Conservation (phyloP, 768 basidiomycete species). For the Lyophyllum shimeji region DNA sequence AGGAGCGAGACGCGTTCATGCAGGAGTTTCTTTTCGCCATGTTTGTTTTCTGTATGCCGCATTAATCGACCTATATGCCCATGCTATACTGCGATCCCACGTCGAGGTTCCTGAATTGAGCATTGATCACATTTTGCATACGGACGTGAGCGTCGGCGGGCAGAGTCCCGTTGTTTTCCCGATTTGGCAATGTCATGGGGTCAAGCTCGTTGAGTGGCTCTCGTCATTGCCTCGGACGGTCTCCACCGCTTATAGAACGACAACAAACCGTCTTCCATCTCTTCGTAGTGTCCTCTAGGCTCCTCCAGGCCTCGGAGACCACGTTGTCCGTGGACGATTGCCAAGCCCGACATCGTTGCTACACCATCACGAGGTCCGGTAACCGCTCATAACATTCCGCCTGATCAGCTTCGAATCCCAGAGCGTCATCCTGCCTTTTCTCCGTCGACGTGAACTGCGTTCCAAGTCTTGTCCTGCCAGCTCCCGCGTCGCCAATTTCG, state of each 20-base stretch:
- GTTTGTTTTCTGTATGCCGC: conserved; percentile 23
- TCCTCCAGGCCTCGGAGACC: background rate
- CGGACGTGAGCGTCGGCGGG: background rate
- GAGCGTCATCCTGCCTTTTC: conserved; percentile 7
- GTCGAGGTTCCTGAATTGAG: background rate
- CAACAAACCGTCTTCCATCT: background rate
- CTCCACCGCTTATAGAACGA: background rate
- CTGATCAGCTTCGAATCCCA: conserved; percentile 15
- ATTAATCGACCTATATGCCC: conserved; percentile 16
- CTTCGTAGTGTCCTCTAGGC: background rate
- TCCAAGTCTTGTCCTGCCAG: background rate
- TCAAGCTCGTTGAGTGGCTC: background rate
- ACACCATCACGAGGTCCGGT: conserved; percentile 1
- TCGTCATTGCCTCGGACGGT: conserved; percentile 1
- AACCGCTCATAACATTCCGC: background rate
- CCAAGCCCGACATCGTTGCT: background rate
- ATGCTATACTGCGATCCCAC: conserved; percentile 10
- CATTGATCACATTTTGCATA: background rate
- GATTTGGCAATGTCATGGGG: background rate
- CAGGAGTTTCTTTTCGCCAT: conserved; percentile 18
- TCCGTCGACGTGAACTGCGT: background rate
- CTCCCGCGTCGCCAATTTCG: background rate
- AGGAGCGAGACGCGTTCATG: conserved; percentile 14
- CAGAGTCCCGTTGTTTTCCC: conserved; percentile 4
- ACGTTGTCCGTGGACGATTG: background rate